Evolutionary conservation across 2,329 filamentous ascomycete species (phyloP), one percentile per base, ranked within the genome.

Genomic region (Keithomyces neogunnii): DNA sequence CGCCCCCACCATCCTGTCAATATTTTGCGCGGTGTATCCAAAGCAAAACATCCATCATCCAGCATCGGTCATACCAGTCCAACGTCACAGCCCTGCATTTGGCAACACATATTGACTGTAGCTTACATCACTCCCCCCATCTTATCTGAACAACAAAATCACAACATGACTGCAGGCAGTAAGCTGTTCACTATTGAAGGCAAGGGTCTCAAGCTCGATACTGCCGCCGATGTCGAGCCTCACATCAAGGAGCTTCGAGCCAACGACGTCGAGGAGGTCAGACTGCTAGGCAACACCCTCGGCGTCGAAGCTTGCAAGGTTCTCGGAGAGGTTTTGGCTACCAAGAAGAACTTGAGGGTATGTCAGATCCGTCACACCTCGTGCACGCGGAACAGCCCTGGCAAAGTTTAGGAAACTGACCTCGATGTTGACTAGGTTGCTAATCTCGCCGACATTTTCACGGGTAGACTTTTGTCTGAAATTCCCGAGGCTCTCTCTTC

Each of bases 361-460:
- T 51, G 19, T 19, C 19, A 19, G 71, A 56, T 39, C 19, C 13
- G 28, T 5, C 33, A 32, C 10, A 49, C 10, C 3, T 13, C 36
- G 9, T n/a, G 26, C 32, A 32, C 13, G 0, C 9, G 3, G 5
- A 40, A 19, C 19, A 19, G 19, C 19, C 19, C 19, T 9, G n/a
- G 5, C 9, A 26, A 5, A 40, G 5, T 26, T 40, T 2, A 6
- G 8, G 5, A 40, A 42, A 28, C 40, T n/a, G 30, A 44, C 36
- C 26, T 9, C 31, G 45, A 31, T 49, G 35, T 38, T 45, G 35
- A 52, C 35, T 61, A 85, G 82, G 75, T 85, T 63, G 91, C 88
- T 64, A 95, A 96, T 72, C 78, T 99, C 52, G 91, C 91, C 68
- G 93, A 99, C 69, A 96, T 99, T 75, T 99, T 97, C 75, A 99